phyloP scores from a whole-genome alignment of 2,329 filamentous ascomycete species.

The Boeremia exigua region DNA sequence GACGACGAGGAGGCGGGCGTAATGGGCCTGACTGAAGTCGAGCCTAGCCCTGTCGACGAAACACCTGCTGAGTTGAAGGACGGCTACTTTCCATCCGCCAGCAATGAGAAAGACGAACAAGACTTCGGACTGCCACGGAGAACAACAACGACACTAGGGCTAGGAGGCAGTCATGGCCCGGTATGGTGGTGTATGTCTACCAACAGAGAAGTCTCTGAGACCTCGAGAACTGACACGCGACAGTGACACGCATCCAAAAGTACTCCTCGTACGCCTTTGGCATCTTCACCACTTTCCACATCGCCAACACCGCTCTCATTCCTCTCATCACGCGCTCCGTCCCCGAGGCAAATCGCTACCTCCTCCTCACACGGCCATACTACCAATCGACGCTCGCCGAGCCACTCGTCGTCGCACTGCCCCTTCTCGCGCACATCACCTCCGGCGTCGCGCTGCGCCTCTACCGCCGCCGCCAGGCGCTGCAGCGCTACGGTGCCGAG shows the following conservation, averaged over 20 bases:
- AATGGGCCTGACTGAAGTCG: slow-evolving; percentile 75
- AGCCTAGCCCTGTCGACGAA: slow-evolving; percentile 79
- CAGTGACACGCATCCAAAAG: slow-evolving; percentile 78
- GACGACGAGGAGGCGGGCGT: slow-evolving; percentile 56
- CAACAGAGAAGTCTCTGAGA: background rate
- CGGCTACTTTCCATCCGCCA: slow-evolving; percentile 51
- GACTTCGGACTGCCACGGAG: slow-evolving; percentile 3
- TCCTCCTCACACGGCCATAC: slow-evolving; percentile 88
- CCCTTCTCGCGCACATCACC: slow-evolving; percentile 75
- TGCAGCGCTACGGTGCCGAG: slow-evolving; percentile 76
- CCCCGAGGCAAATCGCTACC: slow-evolving; percentile 78
- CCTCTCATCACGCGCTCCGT: slow-evolving; percentile 51
- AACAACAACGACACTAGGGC: slow-evolving; percentile 45
- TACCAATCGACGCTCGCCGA: slow-evolving; percentile 83
- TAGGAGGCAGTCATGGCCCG: slow-evolving; percentile 69
- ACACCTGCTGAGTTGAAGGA: slow-evolving; percentile 56
- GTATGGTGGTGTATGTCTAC: slow-evolving; percentile 73
- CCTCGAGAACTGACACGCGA: background rate
- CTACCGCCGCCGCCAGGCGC: slow-evolving; percentile 73
- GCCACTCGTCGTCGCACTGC: slow-evolving; percentile 77
- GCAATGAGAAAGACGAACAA: slow-evolving; percentile 8
- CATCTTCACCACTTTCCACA: slow-evolving; percentile 52
- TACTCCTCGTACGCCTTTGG: slow-evolving; percentile 77
- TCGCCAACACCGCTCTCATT: slow-evolving; percentile 55
- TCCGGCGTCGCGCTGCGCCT: slow-evolving; percentile 80